A percentile compares a stretch with the other conserved stretches of the same genome.
These are phyloP conservation scores for Sambucus nigra DNA, from an alignment of 129 eudicot genomes.

Conservation along the genomic window DNA sequence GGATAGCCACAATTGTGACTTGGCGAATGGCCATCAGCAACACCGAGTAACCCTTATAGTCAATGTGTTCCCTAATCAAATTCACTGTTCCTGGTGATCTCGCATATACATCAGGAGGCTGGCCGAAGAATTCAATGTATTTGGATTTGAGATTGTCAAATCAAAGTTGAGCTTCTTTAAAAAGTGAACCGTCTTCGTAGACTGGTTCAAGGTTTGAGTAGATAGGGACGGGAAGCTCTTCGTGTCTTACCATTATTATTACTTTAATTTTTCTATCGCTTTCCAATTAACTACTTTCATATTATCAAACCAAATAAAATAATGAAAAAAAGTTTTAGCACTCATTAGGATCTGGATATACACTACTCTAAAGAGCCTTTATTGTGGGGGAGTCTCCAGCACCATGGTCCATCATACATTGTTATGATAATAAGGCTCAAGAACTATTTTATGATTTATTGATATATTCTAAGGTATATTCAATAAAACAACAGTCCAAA, in stretches of 20 bases:
- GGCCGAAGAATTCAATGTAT: slow-evolving; percentile 45
- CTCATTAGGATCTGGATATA: too few species aligned
- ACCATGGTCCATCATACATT: too few species aligned
- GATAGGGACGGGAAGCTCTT: slow-evolving; percentile 68
- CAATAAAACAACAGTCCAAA: too few species aligned
- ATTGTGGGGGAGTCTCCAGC: too few species aligned
- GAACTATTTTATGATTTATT: too few species aligned
- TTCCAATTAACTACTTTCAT: too few species aligned
- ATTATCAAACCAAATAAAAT: too few species aligned
- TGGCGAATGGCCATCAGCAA: slow-evolving; percentile 97
- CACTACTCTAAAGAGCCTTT: too few species aligned
- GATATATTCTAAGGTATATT: too few species aligned
- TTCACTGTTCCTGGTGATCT: slow-evolving; percentile 98
- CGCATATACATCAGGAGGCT: slow-evolving; percentile 58
- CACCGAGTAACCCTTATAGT: slow-evolving; percentile 96
- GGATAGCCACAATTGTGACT: slow-evolving; percentile 83
- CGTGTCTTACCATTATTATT: slow-evolving; percentile 86
- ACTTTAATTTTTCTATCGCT: too few species aligned
- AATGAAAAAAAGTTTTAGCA: too few species aligned
- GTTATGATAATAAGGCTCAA: too few species aligned
- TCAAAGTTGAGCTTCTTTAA: slow-evolving; percentile 77
- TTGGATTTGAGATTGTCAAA: slow-evolving; percentile 47
- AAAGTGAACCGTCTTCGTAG: slow-evolving; percentile 75
- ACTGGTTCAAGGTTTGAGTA: slow-evolving; percentile 51
- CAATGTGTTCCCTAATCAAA: slow-evolving; percentile 99